phyloP scores from a whole-genome alignment of 345 rosid genomes.

The Salix arbutifolia region DNA sequence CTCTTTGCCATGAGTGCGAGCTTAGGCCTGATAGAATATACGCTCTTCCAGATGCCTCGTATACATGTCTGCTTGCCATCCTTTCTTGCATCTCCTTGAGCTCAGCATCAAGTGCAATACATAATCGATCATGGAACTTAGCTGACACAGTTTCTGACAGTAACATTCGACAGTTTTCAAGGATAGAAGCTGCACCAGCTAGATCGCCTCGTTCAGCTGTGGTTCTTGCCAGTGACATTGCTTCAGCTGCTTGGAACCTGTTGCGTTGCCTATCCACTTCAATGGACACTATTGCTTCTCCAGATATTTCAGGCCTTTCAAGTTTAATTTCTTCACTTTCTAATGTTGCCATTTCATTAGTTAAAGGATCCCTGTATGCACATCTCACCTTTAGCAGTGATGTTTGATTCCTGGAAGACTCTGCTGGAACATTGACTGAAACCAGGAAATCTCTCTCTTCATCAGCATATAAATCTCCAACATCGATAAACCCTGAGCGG shows the following conservation, averaged over 20 bases:
- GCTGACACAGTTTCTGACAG: constrained; percentile 64
- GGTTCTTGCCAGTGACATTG: constrained; percentile 69
- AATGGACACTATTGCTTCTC: constrained; percentile 48
- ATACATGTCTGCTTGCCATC: constrained; percentile 88
- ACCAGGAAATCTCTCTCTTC: constrained; percentile 90
- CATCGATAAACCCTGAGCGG: constrained; percentile 50
- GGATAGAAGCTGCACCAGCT: constrained; percentile 56
- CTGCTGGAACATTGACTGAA: constrained; percentile 65
- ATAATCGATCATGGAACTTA: constrained; percentile 65
- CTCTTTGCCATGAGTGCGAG: constrained; percentile 99
- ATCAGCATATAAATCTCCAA: constrained; percentile 92
- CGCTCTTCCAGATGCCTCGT: constrained; percentile 90
- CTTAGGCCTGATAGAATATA: constrained; percentile 94
- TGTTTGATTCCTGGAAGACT: constrained; percentile 40
- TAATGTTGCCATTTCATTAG: constrained; percentile 50
- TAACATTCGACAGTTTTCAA: constrained; percentile 52
- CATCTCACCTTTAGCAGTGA: constrained; percentile 70
- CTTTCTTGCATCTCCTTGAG: constrained; percentile 96
- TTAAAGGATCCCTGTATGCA: constrained; percentile 66
- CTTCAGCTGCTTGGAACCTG: constrained; percentile 84
- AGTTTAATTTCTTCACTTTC: constrained; percentile 55
- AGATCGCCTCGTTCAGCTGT: constrained; percentile 84
- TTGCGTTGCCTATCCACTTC: constrained; percentile 96
- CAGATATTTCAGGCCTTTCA: constrained; percentile 51
- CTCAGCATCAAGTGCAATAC: constrained; percentile 78